Evolutionary conservation across 169 alveolate species (phyloP), one percentile per base, ranked within the genome.

Genomic region (Besnoitia besnoiti): DNA sequence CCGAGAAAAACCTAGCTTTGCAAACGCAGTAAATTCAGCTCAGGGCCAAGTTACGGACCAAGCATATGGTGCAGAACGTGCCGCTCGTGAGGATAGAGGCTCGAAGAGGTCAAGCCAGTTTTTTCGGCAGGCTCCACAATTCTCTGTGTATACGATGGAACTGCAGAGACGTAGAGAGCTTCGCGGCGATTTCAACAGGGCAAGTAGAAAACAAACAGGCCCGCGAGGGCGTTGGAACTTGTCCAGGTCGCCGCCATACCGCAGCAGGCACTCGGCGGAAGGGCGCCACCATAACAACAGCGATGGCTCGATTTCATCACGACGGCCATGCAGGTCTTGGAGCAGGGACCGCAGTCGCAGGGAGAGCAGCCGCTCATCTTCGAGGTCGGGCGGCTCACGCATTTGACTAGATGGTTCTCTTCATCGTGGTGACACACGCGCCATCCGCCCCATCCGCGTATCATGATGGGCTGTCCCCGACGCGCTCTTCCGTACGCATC

Each of bases 111-210:
- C n/a, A n/a, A n/a, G n/a, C n/a, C n/a, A n/a, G n/a, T n/a, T 50
- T 50, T 19, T 50, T 50, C n/a, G n/a, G n/a, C n/a, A n/a, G n/a
- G n/a, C 67, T 16, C 67, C 27, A 1, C 67, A n/a, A 16, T 55
- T 10, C 67, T 3, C 24, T 5, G 67, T 55, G 67, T 55, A n/a
- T 67, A 7, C 80, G 46, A 8, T 67, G 3, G 12, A 30, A 2
- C 21, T 67, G n/a, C 80, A 67, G 80, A 37, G 80, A 67, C 80
- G 80, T 7, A 30, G 80, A 67, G 80, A 67, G 80, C 80, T 67
- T 30, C 80, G 80, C 14, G 80, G 80, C 1, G 80, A 67, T 5
- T 1, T 67, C n/a, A 42, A 67, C n/a, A 30, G 80, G 24, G 80
- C 19, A 0, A 42, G 80, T 16, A 37, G 47, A 35, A 30, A 42